A percentile compares a stretch with the other conserved stretches of the same genome.
Evolutionary conservation across 2,329 filamentous ascomycete genomes (phyloP).

Genomic region (Diaporthe australafricana): DNA sequence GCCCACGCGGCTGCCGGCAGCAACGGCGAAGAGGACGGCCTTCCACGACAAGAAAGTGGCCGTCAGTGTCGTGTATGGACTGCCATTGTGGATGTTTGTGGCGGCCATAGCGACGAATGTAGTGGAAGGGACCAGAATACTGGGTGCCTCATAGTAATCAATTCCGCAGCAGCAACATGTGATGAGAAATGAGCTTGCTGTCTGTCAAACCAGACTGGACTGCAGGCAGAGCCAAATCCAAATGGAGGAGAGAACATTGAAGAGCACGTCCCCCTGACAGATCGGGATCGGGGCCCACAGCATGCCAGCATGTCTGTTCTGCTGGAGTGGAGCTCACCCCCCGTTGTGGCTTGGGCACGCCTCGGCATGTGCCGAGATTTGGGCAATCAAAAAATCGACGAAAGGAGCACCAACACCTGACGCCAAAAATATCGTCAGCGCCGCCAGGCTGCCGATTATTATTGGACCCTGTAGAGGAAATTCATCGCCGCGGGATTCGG

Average conservation of each 20-base stretch:
- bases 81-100: neutral
- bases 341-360: conserved; percentile 5
- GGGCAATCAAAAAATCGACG: conserved; percentile 22
- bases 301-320: neutral
- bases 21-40: conserved; percentile 70
- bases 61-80: conserved; percentile 43
- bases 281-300: conserved; percentile 17
- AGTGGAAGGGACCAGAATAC: conserved; percentile 1
- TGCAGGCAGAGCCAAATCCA: neutral
- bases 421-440: conserved; percentile 21
- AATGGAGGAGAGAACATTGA: conserved; percentile 27
- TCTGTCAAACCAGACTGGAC: neutral
- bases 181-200: neutral
- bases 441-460: conserved; percentile 18
- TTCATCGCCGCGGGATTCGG: neutral
- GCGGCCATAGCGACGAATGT: conserved; percentile 20
- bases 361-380: conserved; percentile 27
- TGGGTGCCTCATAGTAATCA: neutral
- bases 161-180: neutral
- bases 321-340: conserved; percentile 8
- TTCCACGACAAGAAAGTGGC: conserved; percentile 75
- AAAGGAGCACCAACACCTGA: conserved; percentile 22
- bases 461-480: neutral
- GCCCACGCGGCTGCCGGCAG: conserved; percentile 61
- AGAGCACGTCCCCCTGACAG: conserved; percentile 2